phyloP scores from a whole-genome alignment of 2,329 filamentous ascomycete genomes.

The Tolypocladium sp. region DNA sequence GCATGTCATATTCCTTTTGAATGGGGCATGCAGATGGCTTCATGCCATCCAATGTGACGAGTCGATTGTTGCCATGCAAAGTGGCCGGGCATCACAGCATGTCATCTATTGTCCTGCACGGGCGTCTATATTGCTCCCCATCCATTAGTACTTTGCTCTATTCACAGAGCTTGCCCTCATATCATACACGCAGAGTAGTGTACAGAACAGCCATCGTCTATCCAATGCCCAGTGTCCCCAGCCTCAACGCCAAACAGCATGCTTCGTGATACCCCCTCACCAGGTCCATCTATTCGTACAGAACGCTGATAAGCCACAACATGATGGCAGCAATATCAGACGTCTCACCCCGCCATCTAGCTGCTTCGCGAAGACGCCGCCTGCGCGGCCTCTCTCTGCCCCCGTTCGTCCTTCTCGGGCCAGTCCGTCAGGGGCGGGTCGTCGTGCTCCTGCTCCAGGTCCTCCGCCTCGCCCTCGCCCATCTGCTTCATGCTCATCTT shows the following conservation, averaged over 20 bases:
- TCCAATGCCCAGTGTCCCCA: background rate
- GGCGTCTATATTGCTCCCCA: background rate
- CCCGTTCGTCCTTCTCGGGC: background rate
- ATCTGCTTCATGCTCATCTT: constrained; percentile 5
- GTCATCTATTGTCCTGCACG: background rate
- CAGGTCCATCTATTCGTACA: background rate
- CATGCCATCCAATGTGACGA: background rate
- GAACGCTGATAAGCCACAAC: background rate
- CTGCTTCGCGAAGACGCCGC: background rate
- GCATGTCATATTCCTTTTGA: too few species aligned
- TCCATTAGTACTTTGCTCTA: background rate
- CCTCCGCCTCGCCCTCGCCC: constrained; percentile 6
- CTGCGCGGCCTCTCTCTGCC: background rate
- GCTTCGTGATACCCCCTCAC: background rate
- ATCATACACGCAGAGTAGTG: background rate
- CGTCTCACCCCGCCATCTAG: background rate
- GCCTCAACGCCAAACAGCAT: background rate
- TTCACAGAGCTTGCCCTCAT: background rate
- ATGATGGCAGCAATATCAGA: background rate
- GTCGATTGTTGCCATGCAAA: too few species aligned
- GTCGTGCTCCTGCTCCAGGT: constrained; percentile 9
- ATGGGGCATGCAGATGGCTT: background rate
- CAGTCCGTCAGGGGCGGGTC: constrained; percentile 7
- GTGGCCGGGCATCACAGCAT: background rate
- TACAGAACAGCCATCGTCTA: background rate